Conservation (phyloP, 2,329 filamentous ascomycete species). For the Periconia macrospinosa region DNA sequence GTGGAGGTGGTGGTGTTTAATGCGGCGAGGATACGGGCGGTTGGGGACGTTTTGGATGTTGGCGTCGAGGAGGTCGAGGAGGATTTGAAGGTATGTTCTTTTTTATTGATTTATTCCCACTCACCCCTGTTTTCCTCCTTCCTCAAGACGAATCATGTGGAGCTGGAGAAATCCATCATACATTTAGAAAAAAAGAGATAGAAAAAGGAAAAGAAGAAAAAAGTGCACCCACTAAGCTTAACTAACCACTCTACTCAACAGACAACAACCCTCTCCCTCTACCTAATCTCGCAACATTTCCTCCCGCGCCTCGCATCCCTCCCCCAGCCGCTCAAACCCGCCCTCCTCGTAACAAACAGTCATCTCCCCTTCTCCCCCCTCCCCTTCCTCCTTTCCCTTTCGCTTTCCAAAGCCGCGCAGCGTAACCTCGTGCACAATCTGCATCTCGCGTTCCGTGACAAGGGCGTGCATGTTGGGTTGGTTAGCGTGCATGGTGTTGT, state of each 20-base stretch:
- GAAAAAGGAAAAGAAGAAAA: too few species aligned
- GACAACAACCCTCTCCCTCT: constrained; percentile 53
- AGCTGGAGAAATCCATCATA: too few species aligned
- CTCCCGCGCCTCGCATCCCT: constrained; percentile 47
- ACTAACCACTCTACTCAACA: too few species aligned
- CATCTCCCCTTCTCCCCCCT: constrained; percentile 52
- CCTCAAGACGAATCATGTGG: too few species aligned
- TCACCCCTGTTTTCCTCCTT: not conserved
- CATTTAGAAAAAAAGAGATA: too few species aligned
- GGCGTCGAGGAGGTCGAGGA: constrained; percentile 50
- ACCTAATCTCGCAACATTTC: constrained; percentile 51
- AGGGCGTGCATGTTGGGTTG: constrained; percentile 52
- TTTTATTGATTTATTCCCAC: too few species aligned
- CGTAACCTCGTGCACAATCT: constrained; percentile 53
- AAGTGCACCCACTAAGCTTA: too few species aligned
- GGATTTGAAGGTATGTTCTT: constrained; percentile 51
- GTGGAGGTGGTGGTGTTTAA: constrained; percentile 58
- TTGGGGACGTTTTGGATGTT: constrained; percentile 45
- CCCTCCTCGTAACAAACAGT: constrained; percentile 54
- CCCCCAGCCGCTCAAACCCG: constrained; percentile 42
- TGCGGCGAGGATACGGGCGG: constrained; percentile 52
- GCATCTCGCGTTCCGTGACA: constrained; percentile 43
- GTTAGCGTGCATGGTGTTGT: constrained; percentile 52
- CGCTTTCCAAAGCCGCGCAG: constrained; percentile 56
- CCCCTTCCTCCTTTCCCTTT: constrained; percentile 53